Percentiles rank a stretch among this genome's conserved stretches.
Conservation (phyloP, 208 protist species). For the Leishmania tropica region DNA sequence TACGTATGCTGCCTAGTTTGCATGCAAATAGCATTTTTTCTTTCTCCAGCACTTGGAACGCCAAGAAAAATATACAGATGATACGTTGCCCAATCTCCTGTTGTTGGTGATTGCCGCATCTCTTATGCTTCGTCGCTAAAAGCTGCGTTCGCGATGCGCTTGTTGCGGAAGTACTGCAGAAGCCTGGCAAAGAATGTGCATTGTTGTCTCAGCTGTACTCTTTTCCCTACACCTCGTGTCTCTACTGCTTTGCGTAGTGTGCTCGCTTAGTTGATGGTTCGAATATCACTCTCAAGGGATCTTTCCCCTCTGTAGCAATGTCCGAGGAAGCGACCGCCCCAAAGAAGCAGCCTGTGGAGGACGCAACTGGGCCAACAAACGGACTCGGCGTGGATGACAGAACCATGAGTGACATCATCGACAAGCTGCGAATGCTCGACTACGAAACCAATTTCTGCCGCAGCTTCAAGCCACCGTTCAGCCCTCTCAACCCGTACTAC, state of each 20-base stretch:
- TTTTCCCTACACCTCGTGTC: not conserved
- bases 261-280: not conserved
- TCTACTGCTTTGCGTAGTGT: not conserved
- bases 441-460: slow-evolving; percentile 86
- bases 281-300: not conserved
- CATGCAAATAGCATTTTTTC: not conserved
- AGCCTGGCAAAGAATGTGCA: not conserved
- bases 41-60: not conserved
- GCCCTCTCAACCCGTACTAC: slow-evolving; percentile 78
- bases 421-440: slow-evolving; percentile 81
- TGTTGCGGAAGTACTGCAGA: not conserved
- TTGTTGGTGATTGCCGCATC: not conserved
- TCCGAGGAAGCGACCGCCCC: slow-evolving; percentile 9
- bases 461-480: slow-evolving; percentile 79
- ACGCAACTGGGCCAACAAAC: not conserved
- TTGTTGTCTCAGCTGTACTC: not conserved
- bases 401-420: slow-evolving; percentile 85
- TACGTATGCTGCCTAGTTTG: not conserved
- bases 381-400: slow-evolving; percentile 58
- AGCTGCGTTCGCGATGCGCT: not conserved
- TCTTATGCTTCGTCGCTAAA: not conserved
- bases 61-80: not conserved
- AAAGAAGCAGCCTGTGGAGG: slow-evolving; percentile 17
- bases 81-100: not conserved
- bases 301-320: slow-evolving; percentile 9